phyloP scores from a whole-genome alignment of 352 stramenopile genomes.

The Pythium phragmitis region DNA sequence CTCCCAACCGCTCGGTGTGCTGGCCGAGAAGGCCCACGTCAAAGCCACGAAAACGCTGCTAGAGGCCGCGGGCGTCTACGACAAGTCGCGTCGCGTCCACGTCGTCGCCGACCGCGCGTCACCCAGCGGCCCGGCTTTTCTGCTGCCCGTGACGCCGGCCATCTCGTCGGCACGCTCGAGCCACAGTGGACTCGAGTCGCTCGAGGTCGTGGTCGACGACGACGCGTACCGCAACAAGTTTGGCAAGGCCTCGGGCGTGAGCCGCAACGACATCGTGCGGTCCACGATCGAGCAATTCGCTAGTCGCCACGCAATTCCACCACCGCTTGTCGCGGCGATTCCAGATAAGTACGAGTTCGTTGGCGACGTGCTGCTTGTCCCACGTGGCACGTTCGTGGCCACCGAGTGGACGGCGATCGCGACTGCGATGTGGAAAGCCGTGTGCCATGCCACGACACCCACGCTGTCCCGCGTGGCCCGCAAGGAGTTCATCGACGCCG shows the following conservation, averaged over 20 bases:
- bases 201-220: conserved; percentile 49
- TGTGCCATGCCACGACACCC: conserved; percentile 53
- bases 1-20: conserved; percentile 27
- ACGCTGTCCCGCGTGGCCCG: conserved; percentile 71
- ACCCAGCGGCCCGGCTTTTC: conserved; percentile 38
- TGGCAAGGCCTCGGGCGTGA: conserved; percentile 64
- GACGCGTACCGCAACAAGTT: conserved; percentile 78
- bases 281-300: conserved; percentile 56
- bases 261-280: conserved; percentile 72
- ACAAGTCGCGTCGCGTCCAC: conserved; percentile 79
- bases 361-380: conserved; percentile 66
- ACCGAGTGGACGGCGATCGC: conserved; percentile 52
- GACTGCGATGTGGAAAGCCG: conserved; percentile 60
- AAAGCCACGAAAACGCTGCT: conserved; percentile 81
- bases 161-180: conserved; percentile 34
- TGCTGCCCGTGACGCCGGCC: conserved; percentile 52
- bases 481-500: conserved; percentile 76
- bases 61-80: conserved; percentile 60
- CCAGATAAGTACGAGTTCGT: conserved; percentile 82
- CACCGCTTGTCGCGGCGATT: conserved; percentile 18
- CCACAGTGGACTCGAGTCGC: conserved; percentile 33
- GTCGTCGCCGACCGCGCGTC: conserved; percentile 27
- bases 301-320: conserved; percentile 40
- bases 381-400: conserved; percentile 62
- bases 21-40: conserved; percentile 61